phyloP scores from a whole-genome alignment of 2,329 filamentous ascomycete species.

The Venturia pyrina region DNA sequence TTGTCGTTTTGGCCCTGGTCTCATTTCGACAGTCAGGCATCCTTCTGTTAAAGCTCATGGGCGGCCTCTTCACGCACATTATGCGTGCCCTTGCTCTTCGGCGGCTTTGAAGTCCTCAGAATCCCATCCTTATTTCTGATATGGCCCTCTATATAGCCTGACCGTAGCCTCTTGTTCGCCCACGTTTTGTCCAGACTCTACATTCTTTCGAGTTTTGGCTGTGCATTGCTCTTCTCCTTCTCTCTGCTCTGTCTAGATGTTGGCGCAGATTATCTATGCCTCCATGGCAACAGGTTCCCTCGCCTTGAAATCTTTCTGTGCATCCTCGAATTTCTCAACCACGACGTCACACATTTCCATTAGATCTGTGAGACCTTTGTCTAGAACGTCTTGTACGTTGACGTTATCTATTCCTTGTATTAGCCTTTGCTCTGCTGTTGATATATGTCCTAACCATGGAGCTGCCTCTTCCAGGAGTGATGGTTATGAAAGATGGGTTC shows the following conservation, averaged over 20 bases:
- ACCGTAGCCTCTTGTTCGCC: too few relatives aligned
- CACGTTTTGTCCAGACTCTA: too few relatives aligned
- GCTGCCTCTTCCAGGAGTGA: too few relatives aligned
- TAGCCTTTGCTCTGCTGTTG: slow-evolving; percentile 4
- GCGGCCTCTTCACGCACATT: not conserved
- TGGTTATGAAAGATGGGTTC: too few relatives aligned
- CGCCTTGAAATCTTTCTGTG: slow-evolving; percentile 22
- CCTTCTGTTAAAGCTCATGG: not conserved
- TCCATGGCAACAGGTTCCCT: not conserved
- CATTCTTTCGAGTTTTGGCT: too few relatives aligned
- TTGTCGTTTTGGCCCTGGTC: too few relatives aligned
- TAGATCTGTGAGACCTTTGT: slow-evolving; percentile 82
- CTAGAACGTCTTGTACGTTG: slow-evolving; percentile 72
- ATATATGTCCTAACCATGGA: too few relatives aligned
- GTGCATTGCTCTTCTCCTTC: too few relatives aligned
- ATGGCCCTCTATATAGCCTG: not conserved
- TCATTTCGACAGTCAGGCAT: not conserved
- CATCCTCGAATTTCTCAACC: slow-evolving; percentile 71
- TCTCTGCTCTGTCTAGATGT: too few relatives aligned
- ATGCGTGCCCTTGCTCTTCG: not conserved
- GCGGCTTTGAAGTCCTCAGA: not conserved
- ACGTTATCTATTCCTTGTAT: slow-evolving; percentile 51
- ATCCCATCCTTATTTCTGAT: not conserved
- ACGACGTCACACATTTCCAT: slow-evolving; percentile 91
- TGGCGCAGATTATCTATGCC: not conserved